These are phyloP conservation scores for Sphaerulina musiva DNA, from an alignment of 2,329 filamentous ascomycete species.

Conservation along the genomic window DNA sequence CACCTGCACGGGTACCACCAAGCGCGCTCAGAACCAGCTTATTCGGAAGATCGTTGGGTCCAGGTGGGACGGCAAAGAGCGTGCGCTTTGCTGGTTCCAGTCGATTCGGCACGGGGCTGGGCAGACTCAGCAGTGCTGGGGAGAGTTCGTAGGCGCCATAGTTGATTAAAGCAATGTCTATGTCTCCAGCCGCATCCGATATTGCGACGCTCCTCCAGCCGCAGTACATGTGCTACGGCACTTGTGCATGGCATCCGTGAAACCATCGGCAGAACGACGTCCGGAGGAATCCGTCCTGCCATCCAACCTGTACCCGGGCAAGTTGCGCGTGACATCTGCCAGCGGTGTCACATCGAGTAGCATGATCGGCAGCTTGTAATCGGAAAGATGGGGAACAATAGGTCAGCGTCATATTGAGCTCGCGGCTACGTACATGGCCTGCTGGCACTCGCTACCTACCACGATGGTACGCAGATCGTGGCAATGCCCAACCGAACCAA, in stretches of 20 bases:
- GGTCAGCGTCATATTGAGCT: not conserved
- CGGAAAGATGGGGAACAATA: slow-evolving; percentile 1
- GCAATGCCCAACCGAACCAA: not conserved
- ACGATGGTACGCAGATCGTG: not conserved
- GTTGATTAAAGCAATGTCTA: not conserved
- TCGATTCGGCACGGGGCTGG: slow-evolving; percentile 14
- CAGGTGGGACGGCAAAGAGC: slow-evolving; percentile 22
- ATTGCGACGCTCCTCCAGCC: not conserved
- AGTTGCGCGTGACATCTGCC: slow-evolving; percentile 5
- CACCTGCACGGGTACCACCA: slow-evolving; percentile 15
- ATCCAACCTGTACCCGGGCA: not conserved
- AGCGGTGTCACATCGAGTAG: slow-evolving; percentile 1
- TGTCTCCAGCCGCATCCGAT: not conserved
- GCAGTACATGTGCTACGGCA: not conserved
- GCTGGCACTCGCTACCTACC: slow-evolving; percentile 3
- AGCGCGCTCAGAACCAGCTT: slow-evolving; percentile 21
- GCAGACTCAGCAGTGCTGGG: slow-evolving; percentile 12
- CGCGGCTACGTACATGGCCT: not conserved
- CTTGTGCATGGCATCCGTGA: not conserved
- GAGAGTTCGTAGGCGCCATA: slow-evolving; percentile 8
- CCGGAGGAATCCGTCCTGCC: not conserved
- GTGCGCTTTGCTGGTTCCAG: slow-evolving; percentile 23
- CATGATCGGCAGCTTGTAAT: not conserved
- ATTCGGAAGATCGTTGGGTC: slow-evolving; percentile 16
- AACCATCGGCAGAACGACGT: not conserved